Conservation (phyloP, 768 basidiomycete genomes). For the Steccherinum ochraceum region DNA sequence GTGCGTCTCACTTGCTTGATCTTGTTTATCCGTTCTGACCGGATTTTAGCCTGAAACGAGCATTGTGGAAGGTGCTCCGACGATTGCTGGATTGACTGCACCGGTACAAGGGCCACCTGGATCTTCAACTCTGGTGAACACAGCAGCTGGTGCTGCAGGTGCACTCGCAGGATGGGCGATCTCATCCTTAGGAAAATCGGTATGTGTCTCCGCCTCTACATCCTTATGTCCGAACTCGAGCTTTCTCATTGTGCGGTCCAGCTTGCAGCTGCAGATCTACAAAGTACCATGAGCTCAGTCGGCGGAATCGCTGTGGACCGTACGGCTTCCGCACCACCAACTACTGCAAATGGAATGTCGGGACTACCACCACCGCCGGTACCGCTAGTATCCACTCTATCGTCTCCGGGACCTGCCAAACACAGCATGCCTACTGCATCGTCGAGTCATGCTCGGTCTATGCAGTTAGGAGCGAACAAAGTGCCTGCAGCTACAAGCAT, state of each 20-base stretch:
- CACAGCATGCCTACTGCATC: conserved; percentile 1
- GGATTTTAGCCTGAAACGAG: not conserved
- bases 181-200: conserved; percentile 81
- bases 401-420: conserved; percentile 14
- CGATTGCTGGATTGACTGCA: not conserved
- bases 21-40: not conserved
- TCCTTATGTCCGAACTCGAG: not conserved
- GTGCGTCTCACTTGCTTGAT: conserved; percentile 34
- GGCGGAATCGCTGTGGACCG: conserved; percentile 27
- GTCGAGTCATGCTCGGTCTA: conserved; percentile 42
- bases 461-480: conserved; percentile 67
- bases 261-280: conserved; percentile 70
- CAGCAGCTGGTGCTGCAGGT: conserved; percentile 87
- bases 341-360: conserved; percentile 3
- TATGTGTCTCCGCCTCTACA: conserved; percentile 21
- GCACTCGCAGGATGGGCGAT: conserved; percentile 96
- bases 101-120: not conserved
- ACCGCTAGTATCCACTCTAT: conserved; percentile 12
- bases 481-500: conserved; percentile 27
- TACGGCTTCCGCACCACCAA: conserved; percentile 38
- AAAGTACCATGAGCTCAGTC: conserved; percentile 50
- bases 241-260: too few species aligned
- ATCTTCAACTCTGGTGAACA: conserved; percentile 55
- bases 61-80: not conserved
- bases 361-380: conserved; percentile 7